Base-by-base conservation (phyloP, 306 rosid genomes). In the Quercus aquifolioides region DNA sequence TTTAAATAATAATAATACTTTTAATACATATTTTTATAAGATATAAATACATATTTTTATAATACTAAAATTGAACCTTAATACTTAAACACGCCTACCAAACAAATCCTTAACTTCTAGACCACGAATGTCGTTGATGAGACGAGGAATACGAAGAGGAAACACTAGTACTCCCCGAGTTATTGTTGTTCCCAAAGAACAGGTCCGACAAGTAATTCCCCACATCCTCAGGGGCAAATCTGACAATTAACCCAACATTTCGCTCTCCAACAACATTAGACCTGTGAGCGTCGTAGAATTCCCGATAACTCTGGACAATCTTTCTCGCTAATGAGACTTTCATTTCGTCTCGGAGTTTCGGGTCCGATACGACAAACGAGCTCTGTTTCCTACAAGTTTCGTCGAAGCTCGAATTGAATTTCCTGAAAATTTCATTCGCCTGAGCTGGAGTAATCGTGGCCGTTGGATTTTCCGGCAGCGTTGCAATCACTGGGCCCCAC, bases 211-310 rank as follows among this genome's bases (percentile, higher is more conserved):
- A 41, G 86, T 85, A 86, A 79, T 77, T 84, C 9, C 76, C 86
- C 58, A 94, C 82, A 25, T 90, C 92, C 33, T 86, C 85, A 8
- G 97, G 97, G 35, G 89, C 76, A 83, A 85, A 86, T 65, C 65
- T 79, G 75, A 85, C 87, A 55, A 51, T 76, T 43, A 31, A 46
- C 3, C 3, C 58, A 54, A 14, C 60, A 6, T 60, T 79, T 23
- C 82, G 79, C 79, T 35, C 65, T 1, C 76, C 65, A 49, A 84
- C 91, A 6, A 84, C 82, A 3, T 74, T 63, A 0, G 38, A 26
- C 71, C 74, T 83, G 23, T 89, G 81, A 60, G 31, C 35, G 17
- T 87, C 62, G 43, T 86, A 87, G 52, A 91, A 81, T 78, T 87
- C 87, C 46, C 74, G 77, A 81, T 92, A 94, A 38, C 35, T 78